phyloP scores from a whole-genome alignment of 1,284 basidiomycete genomes.

The Ustilago loliicola region DNA sequence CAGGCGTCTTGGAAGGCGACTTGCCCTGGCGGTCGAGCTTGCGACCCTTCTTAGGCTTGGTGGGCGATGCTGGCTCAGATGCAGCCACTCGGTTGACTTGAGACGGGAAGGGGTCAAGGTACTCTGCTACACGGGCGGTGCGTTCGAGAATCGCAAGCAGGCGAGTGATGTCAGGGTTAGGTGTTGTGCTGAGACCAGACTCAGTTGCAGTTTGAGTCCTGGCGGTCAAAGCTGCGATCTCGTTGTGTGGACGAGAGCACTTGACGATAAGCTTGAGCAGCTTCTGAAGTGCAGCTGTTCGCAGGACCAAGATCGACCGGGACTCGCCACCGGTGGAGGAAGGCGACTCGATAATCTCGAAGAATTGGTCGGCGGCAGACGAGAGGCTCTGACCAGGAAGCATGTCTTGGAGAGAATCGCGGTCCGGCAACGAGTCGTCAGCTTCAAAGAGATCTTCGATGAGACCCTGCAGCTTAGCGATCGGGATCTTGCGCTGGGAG shows the following conservation, averaged over 20 bases:
- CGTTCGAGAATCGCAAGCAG: constrained; percentile 54
- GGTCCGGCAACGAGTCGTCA: constrained; percentile 82
- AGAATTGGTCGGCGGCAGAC: constrained; percentile 74
- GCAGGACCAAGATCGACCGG: constrained; percentile 35
- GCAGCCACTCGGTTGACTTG: constrained; percentile 16
- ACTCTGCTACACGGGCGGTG: constrained; percentile 43
- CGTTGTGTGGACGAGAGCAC: constrained; percentile 36
- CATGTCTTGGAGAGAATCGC: constrained; percentile 76
- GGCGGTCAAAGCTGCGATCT: constrained; percentile 23
- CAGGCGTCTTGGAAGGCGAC: constrained; percentile 38
- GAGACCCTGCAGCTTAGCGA: constrained; percentile 80
- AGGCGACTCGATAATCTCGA: constrained; percentile 45
- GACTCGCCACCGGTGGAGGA: constrained; percentile 22
- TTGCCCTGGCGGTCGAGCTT: constrained; percentile 17
- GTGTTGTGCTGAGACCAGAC: constrained; percentile 28
- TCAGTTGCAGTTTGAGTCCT: constrained; percentile 23
- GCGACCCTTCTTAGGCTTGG: constrained; percentile 35
- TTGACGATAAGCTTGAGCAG: constrained; percentile 47
- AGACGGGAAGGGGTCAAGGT: constrained; percentile 49
- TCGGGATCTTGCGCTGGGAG: constrained; percentile 71
- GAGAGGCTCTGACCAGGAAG: constrained; percentile 77
- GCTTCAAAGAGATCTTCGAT: constrained; percentile 91
- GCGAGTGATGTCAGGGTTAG: constrained; percentile 37
- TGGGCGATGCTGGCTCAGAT: constrained; percentile 30
- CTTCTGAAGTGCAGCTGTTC: constrained; percentile 42